These are phyloP conservation scores for Penicillium sp. DNA, from an alignment of 2,329 filamentous ascomycete genomes.

Conservation along the genomic window DNA sequence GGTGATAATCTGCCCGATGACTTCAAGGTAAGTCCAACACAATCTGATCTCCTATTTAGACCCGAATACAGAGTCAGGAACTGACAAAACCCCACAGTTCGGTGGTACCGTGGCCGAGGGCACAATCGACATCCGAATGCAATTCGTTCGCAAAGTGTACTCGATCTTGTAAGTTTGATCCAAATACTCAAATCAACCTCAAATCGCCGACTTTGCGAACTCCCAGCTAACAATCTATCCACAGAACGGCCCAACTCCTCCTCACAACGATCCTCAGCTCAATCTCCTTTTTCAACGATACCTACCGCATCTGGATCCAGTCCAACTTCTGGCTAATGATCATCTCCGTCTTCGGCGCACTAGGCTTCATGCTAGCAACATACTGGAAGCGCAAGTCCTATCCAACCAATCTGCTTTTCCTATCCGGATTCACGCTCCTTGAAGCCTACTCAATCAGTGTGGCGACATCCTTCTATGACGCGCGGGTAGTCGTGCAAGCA, in stretches of 20 bases:
- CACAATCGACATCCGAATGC: conserved; percentile 92
- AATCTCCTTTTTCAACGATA: conserved; percentile 77
- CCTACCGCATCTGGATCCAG: conserved; percentile 87
- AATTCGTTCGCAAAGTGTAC: conserved; percentile 97
- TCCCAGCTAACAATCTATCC: background rate
- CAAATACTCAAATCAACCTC: background rate
- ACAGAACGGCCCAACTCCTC: conserved; percentile 83
- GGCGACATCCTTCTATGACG: conserved; percentile 86
- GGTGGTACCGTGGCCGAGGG: conserved; percentile 91
- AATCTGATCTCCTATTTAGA: fast-evolving
- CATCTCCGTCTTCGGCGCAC: conserved; percentile 77
- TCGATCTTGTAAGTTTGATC: conserved; percentile 68
- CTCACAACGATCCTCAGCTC: conserved; percentile 77
- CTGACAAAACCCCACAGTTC: conserved; percentile 57
- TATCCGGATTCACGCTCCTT: conserved; percentile 81
- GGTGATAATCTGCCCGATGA: conserved; percentile 94
- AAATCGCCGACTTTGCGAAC: background rate
- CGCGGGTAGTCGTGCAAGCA: conserved; percentile 81
- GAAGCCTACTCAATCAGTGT: conserved; percentile 94
- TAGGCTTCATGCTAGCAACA: conserved; percentile 81
- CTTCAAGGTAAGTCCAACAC: conserved; percentile 68
- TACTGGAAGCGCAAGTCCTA: conserved; percentile 97
- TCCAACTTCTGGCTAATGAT: conserved; percentile 80
- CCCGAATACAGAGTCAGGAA: background rate
- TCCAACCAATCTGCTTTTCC: conserved; percentile 90